Conservation (phyloP, 1,284 basidiomycete species). For the Puccinia sorghi region DNA sequence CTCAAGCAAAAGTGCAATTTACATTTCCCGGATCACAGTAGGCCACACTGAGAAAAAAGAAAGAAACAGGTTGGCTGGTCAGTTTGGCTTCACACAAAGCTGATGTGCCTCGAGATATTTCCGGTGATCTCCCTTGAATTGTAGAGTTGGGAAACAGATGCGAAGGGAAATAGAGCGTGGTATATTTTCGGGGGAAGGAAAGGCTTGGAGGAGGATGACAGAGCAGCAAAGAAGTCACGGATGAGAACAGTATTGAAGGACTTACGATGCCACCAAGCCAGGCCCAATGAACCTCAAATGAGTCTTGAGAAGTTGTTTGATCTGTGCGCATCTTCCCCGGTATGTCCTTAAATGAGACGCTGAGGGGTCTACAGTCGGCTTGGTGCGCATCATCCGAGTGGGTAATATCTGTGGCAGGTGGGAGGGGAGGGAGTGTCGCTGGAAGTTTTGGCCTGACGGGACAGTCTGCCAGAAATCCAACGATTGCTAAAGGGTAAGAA, state of each 20-base stretch:
- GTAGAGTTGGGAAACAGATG: background rate
- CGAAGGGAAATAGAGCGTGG: background rate
- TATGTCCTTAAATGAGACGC: background rate
- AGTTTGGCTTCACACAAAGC: background rate
- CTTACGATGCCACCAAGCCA: slow-evolving; percentile 59
- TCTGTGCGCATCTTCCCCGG: background rate
- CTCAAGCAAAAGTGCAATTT: slow-evolving; percentile 6
- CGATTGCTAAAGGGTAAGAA: background rate
- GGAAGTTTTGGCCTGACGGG: background rate
- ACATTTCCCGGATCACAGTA: slow-evolving; percentile 48
- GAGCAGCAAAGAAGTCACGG: too few species aligned
- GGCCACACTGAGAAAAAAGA: slow-evolving; percentile 18
- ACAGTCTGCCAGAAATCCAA: background rate
- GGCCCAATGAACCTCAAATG: slow-evolving; percentile 60
- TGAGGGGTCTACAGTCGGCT: background rate
- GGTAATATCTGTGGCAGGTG: background rate
- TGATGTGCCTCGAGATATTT: background rate
- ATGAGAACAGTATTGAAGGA: slow-evolving; percentile 26
- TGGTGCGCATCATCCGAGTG: background rate
- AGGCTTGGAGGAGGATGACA: too few species aligned
- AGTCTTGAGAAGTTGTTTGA: slow-evolving; percentile 47
- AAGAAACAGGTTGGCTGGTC: background rate
- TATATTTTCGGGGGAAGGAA: too few species aligned
- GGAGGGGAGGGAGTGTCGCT: background rate
- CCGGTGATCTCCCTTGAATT: background rate